A percentile compares a stretch with the other conserved stretches of the same genome.
phyloP scores from a whole-genome alignment of 2,329 filamentous ascomycete genomes.

The Colletotrichum sp. region DNA sequence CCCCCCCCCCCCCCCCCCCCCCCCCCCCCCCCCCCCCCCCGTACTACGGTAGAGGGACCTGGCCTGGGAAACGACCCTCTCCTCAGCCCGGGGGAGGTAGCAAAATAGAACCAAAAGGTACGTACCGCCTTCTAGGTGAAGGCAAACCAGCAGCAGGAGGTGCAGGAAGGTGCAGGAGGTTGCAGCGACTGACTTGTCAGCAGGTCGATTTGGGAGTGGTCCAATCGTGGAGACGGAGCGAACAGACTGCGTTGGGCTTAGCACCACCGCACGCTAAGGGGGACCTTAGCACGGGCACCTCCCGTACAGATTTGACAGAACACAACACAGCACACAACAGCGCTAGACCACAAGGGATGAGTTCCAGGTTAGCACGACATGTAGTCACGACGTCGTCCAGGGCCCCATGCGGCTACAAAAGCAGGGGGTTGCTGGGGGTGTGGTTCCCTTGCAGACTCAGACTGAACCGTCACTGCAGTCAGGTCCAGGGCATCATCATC shows the following conservation, averaged over 20 bases:
- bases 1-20: no score
- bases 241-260: constrained; percentile 9
- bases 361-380: constrained; percentile 1
- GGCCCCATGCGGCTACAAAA: constrained; percentile 11
- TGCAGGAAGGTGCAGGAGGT: neutral
- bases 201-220: neutral
- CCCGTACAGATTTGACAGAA: neutral
- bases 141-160: neutral
- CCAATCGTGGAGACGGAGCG: constrained; percentile 10
- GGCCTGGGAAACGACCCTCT: neutral
- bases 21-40: no score
- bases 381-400: constrained; percentile 6
- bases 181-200: neutral
- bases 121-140: neutral
- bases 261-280: neutral
- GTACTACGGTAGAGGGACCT: neutral
- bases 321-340: neutral
- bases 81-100: neutral
- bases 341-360: neutral
- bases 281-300: neutral
- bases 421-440: neutral
- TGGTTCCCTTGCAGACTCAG: neutral
- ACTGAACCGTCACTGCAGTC: neutral
- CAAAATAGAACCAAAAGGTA: neutral
- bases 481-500: neutral